A percentile compares a stretch with the other conserved stretches of the same genome.
Conservation (phyloP, 176 grass and related monocot genomes). For the Panicum miliaceum region DNA sequence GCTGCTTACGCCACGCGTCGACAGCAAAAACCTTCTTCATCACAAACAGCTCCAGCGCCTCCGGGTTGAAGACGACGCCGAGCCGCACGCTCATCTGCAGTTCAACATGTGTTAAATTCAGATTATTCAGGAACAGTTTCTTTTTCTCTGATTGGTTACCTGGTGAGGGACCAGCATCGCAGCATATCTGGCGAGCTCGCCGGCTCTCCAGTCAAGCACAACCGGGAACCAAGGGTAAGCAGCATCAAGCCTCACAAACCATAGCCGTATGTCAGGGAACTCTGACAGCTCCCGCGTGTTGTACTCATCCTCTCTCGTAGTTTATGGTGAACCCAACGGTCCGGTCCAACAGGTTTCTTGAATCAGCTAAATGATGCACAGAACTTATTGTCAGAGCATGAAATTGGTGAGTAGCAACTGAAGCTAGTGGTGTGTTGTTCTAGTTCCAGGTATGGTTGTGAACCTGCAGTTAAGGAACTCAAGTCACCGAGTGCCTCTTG, state of each 20-base stretch:
- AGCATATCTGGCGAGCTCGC: slow-evolving; percentile 82
- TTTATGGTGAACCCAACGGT: slow-evolving; percentile 90
- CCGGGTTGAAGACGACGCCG: slow-evolving; percentile 89
- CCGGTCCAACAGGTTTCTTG: slow-evolving; percentile 63
- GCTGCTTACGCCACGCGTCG: slow-evolving; percentile 74
- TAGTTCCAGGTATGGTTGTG: background rate
- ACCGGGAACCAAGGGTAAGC: slow-evolving; percentile 90
- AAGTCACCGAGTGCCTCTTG: slow-evolving; percentile 52
- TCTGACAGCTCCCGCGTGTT: slow-evolving; percentile 75
- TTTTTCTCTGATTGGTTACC: slow-evolving; percentile 47
- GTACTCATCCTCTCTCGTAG: slow-evolving; percentile 84
- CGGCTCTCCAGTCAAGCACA: slow-evolving; percentile 93
- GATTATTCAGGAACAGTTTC: background rate
- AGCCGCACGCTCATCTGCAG: slow-evolving; percentile 77
- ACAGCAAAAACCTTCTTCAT: slow-evolving; percentile 79
- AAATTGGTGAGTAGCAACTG: background rate
- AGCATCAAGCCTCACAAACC: slow-evolving; percentile 91
- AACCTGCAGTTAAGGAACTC: slow-evolving; percentile 55
- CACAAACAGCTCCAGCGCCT: slow-evolving; percentile 83
- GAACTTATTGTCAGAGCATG: background rate
- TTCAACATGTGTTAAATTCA: background rate
- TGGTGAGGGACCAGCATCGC: slow-evolving; percentile 96
- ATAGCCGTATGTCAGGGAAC: slow-evolving; percentile 75
- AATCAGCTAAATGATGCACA: slow-evolving; percentile 45
- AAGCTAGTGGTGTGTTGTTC: background rate